These are phyloP conservation scores for Adiantum capillusveneris DNA, from an alignment of 75 land plant genomes.

Conservation along the genomic window DNA sequence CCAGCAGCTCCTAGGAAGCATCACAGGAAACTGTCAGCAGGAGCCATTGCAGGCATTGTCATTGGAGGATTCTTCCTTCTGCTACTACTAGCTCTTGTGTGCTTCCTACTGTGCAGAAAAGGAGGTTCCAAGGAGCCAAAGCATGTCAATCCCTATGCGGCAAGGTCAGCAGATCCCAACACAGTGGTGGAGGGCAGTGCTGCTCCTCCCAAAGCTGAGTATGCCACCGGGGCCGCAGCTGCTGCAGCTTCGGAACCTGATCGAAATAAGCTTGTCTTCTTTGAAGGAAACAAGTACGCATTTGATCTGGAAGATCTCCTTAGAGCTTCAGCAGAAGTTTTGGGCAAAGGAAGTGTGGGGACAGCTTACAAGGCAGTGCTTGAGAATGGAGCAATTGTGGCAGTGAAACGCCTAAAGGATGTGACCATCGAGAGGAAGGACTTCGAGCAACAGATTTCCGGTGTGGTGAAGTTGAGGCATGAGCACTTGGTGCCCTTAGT, in stretches of 20 bases:
- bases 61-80: slow-evolving; percentile 7
- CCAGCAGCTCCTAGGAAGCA: slow-evolving; percentile 9
- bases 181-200: neutral
- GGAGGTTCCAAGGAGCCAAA: neutral
- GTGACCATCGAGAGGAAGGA: slow-evolving; percentile 34
- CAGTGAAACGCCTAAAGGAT: slow-evolving; percentile 61
- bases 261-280: slow-evolving; percentile 41
- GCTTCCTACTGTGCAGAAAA: slow-evolving; percentile 5
- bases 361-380: slow-evolving; percentile 61
- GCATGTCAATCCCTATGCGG: neutral
- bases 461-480: slow-evolving; percentile 40
- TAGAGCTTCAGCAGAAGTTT: slow-evolving; percentile 63
- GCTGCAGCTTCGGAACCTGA: slow-evolving; percentile 2
- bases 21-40: slow-evolving; percentile 14
- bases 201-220: neutral
- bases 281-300: slow-evolving; percentile 19
- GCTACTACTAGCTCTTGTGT: slow-evolving; percentile 4
- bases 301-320: slow-evolving; percentile 60
- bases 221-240: neutral
- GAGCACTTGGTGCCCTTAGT: slow-evolving; percentile 47
- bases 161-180: slow-evolving; percentile 15
- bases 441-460: slow-evolving; percentile 45
- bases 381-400: slow-evolving; percentile 45
- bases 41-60: slow-evolving; percentile 37
- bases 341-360: slow-evolving; percentile 63